These are phyloP conservation scores for Aegilops umbellulata DNA, from an alignment of 176 grass and related monocot genomes.

Conservation along the genomic window DNA sequence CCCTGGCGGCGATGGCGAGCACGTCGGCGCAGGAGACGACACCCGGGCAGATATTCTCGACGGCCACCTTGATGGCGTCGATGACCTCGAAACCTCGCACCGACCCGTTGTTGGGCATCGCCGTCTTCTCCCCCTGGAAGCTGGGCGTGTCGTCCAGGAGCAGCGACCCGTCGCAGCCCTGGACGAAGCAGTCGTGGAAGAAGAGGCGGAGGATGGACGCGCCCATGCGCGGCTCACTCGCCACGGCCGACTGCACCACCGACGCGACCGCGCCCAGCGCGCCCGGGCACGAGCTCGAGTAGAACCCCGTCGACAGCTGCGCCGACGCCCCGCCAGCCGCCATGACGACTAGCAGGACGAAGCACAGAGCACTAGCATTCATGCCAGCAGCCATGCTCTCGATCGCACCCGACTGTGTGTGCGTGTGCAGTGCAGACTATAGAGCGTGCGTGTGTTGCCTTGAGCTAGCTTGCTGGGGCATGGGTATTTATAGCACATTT, in stretches of 20 bases:
- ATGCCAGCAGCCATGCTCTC: not conserved
- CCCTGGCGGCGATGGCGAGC: constrained; percentile 62
- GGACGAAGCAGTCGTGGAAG: constrained; percentile 82
- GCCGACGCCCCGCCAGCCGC: not conserved
- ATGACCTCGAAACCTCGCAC: constrained; percentile 82
- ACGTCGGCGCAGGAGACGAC: constrained; percentile 93
- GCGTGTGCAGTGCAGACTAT: not conserved
- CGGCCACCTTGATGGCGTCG: constrained; percentile 63
- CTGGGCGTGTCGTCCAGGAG: constrained; percentile 57
- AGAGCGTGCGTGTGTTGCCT: not conserved
- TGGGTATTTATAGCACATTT: not conserved
- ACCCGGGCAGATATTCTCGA: constrained; percentile 56
- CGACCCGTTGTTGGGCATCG: constrained; percentile 56
- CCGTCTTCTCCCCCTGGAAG: constrained; percentile 75
- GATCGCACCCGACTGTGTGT: not conserved
- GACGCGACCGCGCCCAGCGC: constrained; percentile 33
- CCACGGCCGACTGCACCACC: constrained; percentile 47
- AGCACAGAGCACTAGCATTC: not conserved
- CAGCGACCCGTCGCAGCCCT: constrained; percentile 85
- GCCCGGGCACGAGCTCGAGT: constrained; percentile 59
- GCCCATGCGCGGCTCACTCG: constrained; percentile 56
- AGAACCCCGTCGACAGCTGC: constrained; percentile 39
- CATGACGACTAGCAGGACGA: not conserved
- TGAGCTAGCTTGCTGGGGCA: constrained; percentile 1
- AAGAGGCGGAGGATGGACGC: constrained; percentile 80